phyloP scores from a whole-genome alignment of 139 green algal species.

The Trebouxia sp. region DNA sequence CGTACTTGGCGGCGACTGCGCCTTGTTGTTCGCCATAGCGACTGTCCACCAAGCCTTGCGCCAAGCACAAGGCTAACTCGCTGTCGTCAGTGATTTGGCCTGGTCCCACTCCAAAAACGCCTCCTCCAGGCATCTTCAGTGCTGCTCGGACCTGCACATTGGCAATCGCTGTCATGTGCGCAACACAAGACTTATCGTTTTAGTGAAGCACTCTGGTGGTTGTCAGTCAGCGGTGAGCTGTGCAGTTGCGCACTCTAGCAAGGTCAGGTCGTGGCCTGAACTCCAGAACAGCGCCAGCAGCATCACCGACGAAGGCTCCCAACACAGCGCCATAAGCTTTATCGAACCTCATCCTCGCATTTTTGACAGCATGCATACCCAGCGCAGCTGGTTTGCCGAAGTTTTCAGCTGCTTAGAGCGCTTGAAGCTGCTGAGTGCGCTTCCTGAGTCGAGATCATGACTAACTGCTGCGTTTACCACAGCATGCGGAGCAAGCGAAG shows the following conservation, averaged over 20 bases:
- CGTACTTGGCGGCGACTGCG: not conserved
- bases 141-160: not conserved
- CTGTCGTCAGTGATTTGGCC: constrained; percentile 15
- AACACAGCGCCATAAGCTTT: not conserved
- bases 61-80: not conserved
- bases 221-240: too few relatives aligned
- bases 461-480: too few relatives aligned
- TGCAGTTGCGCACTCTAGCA: not conserved
- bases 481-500: too few relatives aligned
- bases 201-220: too few relatives aligned
- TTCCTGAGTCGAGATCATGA: too few relatives aligned
- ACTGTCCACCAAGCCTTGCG: not conserved
- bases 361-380: not conserved
- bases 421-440: too few relatives aligned
- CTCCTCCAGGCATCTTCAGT: not conserved
- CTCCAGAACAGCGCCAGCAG: constrained; percentile 7
- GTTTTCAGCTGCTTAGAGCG: too few relatives aligned
- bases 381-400: too few relatives aligned
- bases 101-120: not conserved
- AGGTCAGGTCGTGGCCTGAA: not conserved
- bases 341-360: not conserved
- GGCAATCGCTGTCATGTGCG: too few relatives aligned
- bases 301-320: not conserved
- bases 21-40: not conserved
- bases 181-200: too few relatives aligned